phyloP scores from a whole-genome alignment of 768 basidiomycete species.

The Agrocybe praecox region DNA sequence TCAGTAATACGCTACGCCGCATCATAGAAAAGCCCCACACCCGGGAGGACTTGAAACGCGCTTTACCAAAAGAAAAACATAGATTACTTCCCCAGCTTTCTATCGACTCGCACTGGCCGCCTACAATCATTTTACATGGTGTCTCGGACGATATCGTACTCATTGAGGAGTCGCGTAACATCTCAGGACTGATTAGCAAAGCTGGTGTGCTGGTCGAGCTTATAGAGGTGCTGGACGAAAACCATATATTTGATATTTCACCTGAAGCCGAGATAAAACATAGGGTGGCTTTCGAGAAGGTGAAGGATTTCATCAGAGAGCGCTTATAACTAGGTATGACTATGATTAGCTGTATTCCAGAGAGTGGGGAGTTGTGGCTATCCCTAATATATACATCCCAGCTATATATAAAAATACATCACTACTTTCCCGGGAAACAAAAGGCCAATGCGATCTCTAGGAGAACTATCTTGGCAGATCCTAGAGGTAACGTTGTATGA shows the following conservation, averaged over 20 bases:
- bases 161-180: background rate
- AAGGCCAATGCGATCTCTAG: too few relatives aligned
- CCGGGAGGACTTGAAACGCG: background rate
- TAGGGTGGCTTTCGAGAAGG: background rate
- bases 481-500: background rate
- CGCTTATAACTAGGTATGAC: background rate
- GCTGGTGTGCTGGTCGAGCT: background rate
- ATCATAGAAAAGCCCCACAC: background rate
- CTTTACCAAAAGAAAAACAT: background rate
- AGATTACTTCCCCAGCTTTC: background rate
- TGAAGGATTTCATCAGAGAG: background rate
- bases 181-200: background rate
- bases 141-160: background rate
- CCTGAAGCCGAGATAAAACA: background rate
- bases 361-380: too few relatives aligned
- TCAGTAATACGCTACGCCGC: background rate
- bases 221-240: background rate
- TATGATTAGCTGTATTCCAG: too few relatives aligned
- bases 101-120: background rate
- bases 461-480: too few relatives aligned
- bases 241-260: background rate
- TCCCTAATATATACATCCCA: too few relatives aligned
- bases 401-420: too few relatives aligned
- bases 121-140: background rate
- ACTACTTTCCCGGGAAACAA: too few relatives aligned